These are phyloP conservation scores for Neofusicoccum laricinum DNA, from an alignment of 2,329 filamentous ascomycete genomes.

Conservation along the genomic window DNA sequence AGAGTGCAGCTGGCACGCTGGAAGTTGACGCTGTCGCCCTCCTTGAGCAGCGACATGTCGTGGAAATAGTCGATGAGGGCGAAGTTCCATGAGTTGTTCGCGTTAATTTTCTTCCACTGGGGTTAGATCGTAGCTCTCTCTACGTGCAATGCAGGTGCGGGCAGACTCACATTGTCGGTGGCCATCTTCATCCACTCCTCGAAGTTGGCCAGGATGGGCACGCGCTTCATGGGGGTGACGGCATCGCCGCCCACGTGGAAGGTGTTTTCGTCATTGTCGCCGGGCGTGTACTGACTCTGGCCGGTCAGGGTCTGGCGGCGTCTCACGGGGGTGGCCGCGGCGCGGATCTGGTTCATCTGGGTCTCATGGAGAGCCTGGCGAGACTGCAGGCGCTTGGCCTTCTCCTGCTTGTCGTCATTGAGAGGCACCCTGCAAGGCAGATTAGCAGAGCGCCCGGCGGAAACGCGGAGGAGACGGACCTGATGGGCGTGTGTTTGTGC, in stretches of 20 bases:
- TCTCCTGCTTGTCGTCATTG: conserved; percentile 93
- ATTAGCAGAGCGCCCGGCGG: neutral
- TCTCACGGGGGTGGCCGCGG: conserved; percentile 68
- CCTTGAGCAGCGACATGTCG: conserved; percentile 95
- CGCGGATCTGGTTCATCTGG: conserved; percentile 88
- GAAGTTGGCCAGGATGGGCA: conserved; percentile 94
- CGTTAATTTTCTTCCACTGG: conserved; percentile 68
- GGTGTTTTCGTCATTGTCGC: conserved; percentile 51
- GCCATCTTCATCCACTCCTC: conserved; percentile 99
- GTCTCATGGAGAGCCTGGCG: conserved; percentile 85
- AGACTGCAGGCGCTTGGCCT: conserved; percentile 76
- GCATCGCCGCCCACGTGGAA: conserved; percentile 67
- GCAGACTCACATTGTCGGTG: conserved; percentile 69
- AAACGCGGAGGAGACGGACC: conserved; percentile 4
- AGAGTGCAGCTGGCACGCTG: conserved; percentile 97
- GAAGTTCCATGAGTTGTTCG: conserved; percentile 98
- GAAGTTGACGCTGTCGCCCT: conserved; percentile 96
- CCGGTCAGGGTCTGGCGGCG: conserved; percentile 55
- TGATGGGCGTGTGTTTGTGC: conserved; percentile 37
- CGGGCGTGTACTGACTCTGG: conserved; percentile 51
- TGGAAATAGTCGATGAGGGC: conserved; percentile 99
- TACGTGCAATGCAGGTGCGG: neutral
- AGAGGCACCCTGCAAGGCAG: conserved; percentile 70
- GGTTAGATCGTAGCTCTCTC: conserved; percentile 17
- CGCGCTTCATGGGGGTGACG: conserved; percentile 89